phyloP scores from a whole-genome alignment of 441 rosid genomes.

The Populus hybrid region DNA sequence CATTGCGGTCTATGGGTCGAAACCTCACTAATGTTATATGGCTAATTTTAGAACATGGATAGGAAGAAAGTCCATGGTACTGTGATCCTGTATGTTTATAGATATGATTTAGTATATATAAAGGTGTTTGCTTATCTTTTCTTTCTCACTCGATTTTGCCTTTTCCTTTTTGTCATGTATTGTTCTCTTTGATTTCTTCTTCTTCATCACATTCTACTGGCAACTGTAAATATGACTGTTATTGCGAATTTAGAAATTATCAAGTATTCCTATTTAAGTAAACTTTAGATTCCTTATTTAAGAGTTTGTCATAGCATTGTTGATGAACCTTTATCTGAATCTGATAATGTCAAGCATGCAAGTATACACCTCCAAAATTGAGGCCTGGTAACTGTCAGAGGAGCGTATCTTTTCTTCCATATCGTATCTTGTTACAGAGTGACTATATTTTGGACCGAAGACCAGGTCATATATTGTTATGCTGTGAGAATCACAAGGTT shows the following conservation, averaged over 20 bases:
- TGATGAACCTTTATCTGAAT: not conserved
- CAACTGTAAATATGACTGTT: conserved; percentile 33
- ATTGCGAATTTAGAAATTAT: not conserved
- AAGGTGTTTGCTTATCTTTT: conserved; percentile 28
- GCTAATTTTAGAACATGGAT: conserved; percentile 44
- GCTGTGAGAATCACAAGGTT: not conserved
- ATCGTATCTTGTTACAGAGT: not conserved
- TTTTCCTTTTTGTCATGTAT: not conserved
- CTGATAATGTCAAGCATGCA: not conserved
- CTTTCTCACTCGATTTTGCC: conserved; percentile 4
- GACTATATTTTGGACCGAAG: not conserved
- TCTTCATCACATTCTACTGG: conserved; percentile 10
- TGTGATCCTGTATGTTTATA: conserved; percentile 29
- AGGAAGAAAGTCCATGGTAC: conserved; percentile 29
- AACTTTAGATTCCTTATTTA: not conserved
- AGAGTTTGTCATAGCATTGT: not conserved
- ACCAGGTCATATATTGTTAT: not conserved
- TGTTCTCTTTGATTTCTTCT: conserved; percentile 1
- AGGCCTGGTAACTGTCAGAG: not conserved
- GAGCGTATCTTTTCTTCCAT: not conserved
- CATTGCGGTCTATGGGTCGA: conserved; percentile 26
- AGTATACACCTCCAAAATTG: not conserved
- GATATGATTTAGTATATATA: conserved; percentile 29
- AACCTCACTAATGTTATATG: conserved; percentile 36
- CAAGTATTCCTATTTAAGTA: not conserved